A percentile compares a stretch with the other conserved stretches of the same genome.
phyloP scores from a whole-genome alignment of 2,329 filamentous ascomycete species.

The Alternaria burnsii region DNA sequence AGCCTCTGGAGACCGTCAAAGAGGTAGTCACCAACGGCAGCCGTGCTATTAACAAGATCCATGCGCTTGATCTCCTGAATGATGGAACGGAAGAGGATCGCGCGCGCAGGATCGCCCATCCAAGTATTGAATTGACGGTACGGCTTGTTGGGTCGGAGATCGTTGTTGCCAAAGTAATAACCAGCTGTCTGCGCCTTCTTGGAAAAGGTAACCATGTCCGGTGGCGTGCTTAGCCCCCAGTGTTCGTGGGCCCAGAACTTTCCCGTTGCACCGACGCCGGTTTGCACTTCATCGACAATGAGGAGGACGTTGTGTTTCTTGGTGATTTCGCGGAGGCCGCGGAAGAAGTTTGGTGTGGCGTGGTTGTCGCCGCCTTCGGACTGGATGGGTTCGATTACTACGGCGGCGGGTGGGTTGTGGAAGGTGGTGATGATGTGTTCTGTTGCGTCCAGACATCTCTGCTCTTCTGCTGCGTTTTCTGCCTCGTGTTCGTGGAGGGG shows the following conservation, averaged over 20 bases:
- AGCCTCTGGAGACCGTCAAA: constrained; percentile 74
- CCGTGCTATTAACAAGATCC: constrained; percentile 81
- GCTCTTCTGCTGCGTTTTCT: constrained; percentile 84
- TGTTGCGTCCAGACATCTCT: constrained; percentile 81
- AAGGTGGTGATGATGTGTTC: constrained; percentile 82
- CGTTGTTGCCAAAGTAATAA: constrained; percentile 86
- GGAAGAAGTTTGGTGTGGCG: constrained; percentile 87
- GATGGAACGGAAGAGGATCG: constrained; percentile 86
- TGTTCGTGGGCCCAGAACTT: constrained; percentile 98
- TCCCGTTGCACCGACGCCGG: constrained; percentile 88
- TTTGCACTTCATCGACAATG: constrained; percentile 95
- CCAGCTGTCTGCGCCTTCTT: constrained; percentile 96
- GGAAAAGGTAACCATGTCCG: constrained; percentile 93
- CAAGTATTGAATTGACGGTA: constrained; percentile 98
- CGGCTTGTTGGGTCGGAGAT: constrained; percentile 86
- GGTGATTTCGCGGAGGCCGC: constrained; percentile 79
- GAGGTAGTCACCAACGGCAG: constrained; percentile 79
- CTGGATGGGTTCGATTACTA: constrained; percentile 90
- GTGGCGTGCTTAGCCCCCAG: constrained; percentile 81
- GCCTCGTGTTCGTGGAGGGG: constrained; percentile 80
- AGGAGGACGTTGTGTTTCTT: constrained; percentile 79
- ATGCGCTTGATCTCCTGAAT: constrained; percentile 79
- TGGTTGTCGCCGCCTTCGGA: constrained; percentile 96
- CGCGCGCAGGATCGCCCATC: constrained; percentile 91
- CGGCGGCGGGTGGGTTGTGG: constrained; percentile 80